Conservation (phyloP, 805 yeast genomes). For the Candida verbasci region DNA sequence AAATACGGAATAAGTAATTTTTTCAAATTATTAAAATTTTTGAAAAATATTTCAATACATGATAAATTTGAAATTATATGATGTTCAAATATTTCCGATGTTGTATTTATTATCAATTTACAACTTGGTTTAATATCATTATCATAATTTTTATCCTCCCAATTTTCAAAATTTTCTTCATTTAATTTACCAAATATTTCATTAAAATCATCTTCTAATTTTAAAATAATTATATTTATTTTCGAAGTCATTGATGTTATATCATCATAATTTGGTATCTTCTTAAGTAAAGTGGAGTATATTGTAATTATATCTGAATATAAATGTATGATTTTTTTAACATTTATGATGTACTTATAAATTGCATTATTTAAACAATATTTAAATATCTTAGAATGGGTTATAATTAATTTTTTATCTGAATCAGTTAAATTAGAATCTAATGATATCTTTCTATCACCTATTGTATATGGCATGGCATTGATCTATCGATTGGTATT, state of each 20-base stretch:
- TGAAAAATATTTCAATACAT: constrained; percentile 37
- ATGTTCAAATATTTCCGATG: constrained; percentile 15
- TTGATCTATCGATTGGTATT: too few relatives aligned
- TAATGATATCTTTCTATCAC: constrained; percentile 25
- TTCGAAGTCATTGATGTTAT: constrained; percentile 27
- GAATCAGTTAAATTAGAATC: constrained; percentile 14
- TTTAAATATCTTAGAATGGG: constrained; percentile 27
- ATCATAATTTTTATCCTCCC: constrained; percentile 27
- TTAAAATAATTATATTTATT: constrained; percentile 16
- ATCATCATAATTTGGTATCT: constrained; percentile 39
- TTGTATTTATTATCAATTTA: constrained; percentile 13
- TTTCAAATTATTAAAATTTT: constrained; percentile 32
- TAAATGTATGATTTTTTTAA: constrained; percentile 32
- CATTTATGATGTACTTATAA: constrained; percentile 19
- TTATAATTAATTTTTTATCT: constrained; percentile 22
- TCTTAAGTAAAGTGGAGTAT: constrained; percentile 33
- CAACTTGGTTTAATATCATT: constrained; percentile 17
- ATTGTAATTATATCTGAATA: constrained; percentile 35
- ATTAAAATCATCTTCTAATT: constrained; percentile 30
- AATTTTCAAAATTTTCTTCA: constrained; percentile 7
- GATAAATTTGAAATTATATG: constrained; percentile 20
- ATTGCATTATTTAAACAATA: constrained; percentile 30
- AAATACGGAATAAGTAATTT: constrained; percentile 34
- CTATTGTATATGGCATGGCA: constrained; percentile 37
- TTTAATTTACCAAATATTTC: constrained; percentile 18